Percentiles rank a stretch among this genome's conserved stretches.
Conservation (phyloP, 2,329 filamentous ascomycete species). For the Pseudogymnoascus verrucosus region DNA sequence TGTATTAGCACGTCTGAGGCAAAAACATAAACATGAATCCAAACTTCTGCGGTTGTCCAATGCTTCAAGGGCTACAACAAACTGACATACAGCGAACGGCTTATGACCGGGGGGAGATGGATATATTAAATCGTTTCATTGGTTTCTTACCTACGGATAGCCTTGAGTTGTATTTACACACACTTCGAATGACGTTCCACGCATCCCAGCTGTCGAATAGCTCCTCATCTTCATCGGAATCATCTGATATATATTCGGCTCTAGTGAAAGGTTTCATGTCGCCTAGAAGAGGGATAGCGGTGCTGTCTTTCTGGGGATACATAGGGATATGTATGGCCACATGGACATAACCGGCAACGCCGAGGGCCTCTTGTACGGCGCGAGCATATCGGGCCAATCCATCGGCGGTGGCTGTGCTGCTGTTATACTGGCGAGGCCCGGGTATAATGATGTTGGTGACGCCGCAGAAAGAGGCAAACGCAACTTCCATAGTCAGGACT, state of each 20-base stretch:
- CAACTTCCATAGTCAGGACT: conserved; percentile 81
- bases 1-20: neutral
- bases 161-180: conserved; percentile 77
- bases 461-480: conserved; percentile 93
- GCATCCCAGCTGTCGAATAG: conserved; percentile 82
- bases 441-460: conserved; percentile 74
- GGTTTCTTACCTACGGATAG: conserved; percentile 70
- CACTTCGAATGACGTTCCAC: conserved; percentile 79
- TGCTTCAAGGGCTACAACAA: neutral
- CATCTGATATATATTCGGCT: conserved; percentile 20
- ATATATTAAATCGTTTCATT: conserved; percentile 22
- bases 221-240: conserved; percentile 36
- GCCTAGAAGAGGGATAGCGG: conserved; percentile 31
- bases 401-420: conserved; percentile 40
- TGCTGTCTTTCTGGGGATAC: conserved; percentile 58
- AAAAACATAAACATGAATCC: neutral
- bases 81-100: neutral
- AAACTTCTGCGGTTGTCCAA: neutral
- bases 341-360: conserved; percentile 66
- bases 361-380: conserved; percentile 71
- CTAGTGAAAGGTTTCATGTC: conserved; percentile 26
- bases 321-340: conserved; percentile 78
- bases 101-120: neutral
- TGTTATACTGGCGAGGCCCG: conserved; percentile 61
- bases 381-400: conserved; percentile 70